phyloP scores from a whole-genome alignment of 2,329 filamentous ascomycete species.

The Fusarium humuli region DNA sequence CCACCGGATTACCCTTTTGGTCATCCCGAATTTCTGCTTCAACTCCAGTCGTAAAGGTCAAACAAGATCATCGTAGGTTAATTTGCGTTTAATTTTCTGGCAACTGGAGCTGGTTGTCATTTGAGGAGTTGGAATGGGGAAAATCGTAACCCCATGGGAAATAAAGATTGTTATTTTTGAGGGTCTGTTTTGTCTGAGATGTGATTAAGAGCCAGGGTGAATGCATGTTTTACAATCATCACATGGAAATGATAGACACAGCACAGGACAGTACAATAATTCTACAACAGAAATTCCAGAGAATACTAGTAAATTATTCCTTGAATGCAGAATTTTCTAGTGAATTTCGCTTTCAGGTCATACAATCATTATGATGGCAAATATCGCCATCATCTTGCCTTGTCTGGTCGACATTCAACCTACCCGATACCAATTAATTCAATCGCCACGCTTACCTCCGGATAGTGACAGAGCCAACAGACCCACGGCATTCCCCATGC shows the following conservation, averaged over 20 bases:
- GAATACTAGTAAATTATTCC: background rate
- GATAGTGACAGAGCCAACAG: background rate
- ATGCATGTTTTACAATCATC: background rate
- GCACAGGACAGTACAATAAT: background rate
- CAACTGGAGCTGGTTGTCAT: background rate
- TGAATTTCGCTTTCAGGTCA: background rate
- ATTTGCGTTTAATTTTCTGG: constrained; percentile 1
- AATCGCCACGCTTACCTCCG: constrained; percentile 7
- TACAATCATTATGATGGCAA: background rate
- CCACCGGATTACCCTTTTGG: background rate
- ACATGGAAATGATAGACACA: background rate
- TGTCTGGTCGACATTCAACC: background rate
- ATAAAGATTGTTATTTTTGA: background rate
- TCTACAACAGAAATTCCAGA: background rate
- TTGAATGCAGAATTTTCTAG: background rate
- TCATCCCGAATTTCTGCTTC: background rate
- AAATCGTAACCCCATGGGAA: constrained; percentile 2
- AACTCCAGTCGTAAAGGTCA: background rate
- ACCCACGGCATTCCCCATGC: constrained; percentile 1
- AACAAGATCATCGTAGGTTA: constrained; percentile 6
- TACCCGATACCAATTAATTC: constrained; percentile 13
- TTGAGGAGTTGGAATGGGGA: background rate
- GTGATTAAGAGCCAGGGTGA: background rate
- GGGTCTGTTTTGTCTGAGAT: background rate
- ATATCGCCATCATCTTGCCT: background rate